Base-by-base conservation (phyloP, 306 rosid genomes). In the Trifolium fragiferum region DNA sequence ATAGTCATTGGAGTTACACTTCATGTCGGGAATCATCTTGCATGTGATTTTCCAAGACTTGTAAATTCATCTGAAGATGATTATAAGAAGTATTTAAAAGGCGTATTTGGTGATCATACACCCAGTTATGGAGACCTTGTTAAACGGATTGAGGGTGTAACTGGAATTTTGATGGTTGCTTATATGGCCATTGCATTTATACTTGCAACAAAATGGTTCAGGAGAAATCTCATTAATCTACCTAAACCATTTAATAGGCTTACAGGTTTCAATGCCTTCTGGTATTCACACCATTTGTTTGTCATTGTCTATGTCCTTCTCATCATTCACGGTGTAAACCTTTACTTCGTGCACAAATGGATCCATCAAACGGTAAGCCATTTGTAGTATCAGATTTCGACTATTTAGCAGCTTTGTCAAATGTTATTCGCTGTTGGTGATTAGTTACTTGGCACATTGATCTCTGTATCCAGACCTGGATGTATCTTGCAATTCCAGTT, bases 211-310 rank as follows among this genome's bases (percentile, higher is more conserved):
- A 80, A 86, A 58, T 89, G 99, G 99, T 89, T 90, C 85, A 82
- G 99, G 78, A 82, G 92, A 76, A 95, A 83, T 86, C 87, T 82
- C 73, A 78, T 95, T 81, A 92, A 92, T 85, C 86, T 95, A 18
- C 99, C 99, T 38, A 89, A 83, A 83, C 99, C 99, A 53, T 86
- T 95, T 81, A 89, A 82, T 69, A 86, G 96, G 85, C 91, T 92
- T 71, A 95, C 97, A 10, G 99, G 99, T 66, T 95, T 77, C 87
- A 95, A 95, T 60, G 98, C 99, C 71, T 95, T 95, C 84, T 95
- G 99, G 98, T 95, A 95, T 87, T 95, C 99, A 40, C 99, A 95
- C 83, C 99, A 95, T 83, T 89, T 92, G 37, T 92, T 95, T 84
- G 92, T 90, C 88, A 76, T 95, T 60, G 99, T 92, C 72, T 95